Evolutionary conservation across 495 filamentous ascomycete species (phyloP), one percentile per base, ranked within the genome.

Genomic region (Aspergillus avenaceus): DNA sequence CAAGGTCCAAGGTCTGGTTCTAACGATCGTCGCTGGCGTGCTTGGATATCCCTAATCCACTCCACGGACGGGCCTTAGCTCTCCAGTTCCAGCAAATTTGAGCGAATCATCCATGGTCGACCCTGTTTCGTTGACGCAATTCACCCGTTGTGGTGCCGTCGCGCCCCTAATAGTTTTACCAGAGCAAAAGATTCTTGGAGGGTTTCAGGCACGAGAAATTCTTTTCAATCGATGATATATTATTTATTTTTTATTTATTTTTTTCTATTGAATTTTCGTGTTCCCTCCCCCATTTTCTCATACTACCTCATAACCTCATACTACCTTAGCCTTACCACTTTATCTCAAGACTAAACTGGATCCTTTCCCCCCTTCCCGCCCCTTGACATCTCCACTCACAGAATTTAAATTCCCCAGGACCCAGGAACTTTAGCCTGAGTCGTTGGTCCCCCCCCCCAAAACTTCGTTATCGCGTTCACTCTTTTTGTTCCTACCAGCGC

Each of bases 71-170:
- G 26, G 45, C 18, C 45, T 21, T 13, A 23, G 45, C 29, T 42
- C 34, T 38, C 34, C 34, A 19, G 11, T 38, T 38, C 34, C 34
- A 38, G 34, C 34, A 38, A 45, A 45, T 14, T 29, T 18, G 42
- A 25, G 42, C n/a, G 14, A 21, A 28, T 45, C 40, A 23, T 32
- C 52, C 46, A 31, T 55, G 52, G 52, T 49, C 46, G 29, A 50
- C 31, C 21, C 29, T 26, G 18, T 21, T 16, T 48, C 31, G 52
- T 55, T 50, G 52, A 55, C 52, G 52, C 52, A 55, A 49, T 46
- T 31, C 38, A 49, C n/a, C 47, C 27, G 23, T 38, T 13, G 9
- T 38, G 34, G 21, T 38, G 21, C 34, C 34, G 34, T 38, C 34
- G 16, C 34, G 21, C 34, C 32, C 32, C 32, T 36, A 36, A 36